phyloP scores from a whole-genome alignment of 345 rosid genomes.

The Erodium maritimum region DNA sequence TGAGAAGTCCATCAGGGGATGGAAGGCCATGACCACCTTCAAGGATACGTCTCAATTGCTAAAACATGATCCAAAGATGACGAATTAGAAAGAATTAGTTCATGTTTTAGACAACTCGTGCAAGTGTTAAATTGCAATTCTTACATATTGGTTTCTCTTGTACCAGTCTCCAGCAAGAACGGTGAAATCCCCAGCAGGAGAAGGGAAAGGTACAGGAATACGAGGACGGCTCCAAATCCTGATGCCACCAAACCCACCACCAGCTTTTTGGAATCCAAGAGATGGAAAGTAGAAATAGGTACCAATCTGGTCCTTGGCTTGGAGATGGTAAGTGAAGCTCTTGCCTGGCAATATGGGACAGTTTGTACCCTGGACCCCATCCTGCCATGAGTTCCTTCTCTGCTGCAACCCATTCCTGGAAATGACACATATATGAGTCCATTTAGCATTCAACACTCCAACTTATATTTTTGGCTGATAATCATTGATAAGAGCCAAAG shows the following conservation, averaged over 20 bases:
- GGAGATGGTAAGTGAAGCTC: slow-evolving; percentile 71
- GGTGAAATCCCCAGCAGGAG: slow-evolving; percentile 60
- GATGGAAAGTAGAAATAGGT: slow-evolving; percentile 87
- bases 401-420: slow-evolving; percentile 84
- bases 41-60: slow-evolving; percentile 27
- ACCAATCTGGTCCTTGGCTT: slow-evolving; percentile 89
- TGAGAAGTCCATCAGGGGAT: slow-evolving; percentile 70
- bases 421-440: neutral
- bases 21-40: slow-evolving; percentile 62
- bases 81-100: neutral
- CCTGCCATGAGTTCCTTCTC: slow-evolving; percentile 79
- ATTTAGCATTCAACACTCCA: neutral
- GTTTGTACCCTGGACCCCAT: slow-evolving; percentile 77
- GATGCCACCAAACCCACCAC: slow-evolving; percentile 79
- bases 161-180: slow-evolving; percentile 90
- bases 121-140: slow-evolving; percentile 1
- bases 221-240: slow-evolving; percentile 75
- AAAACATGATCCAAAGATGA: neutral
- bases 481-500: too few species aligned
- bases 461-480: neutral
- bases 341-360: slow-evolving; percentile 84
- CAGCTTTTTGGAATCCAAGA: slow-evolving; percentile 79
- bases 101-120: too few species aligned
- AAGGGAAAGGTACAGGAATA: slow-evolving; percentile 74
- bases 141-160: slow-evolving; percentile 60